Evolutionary conservation across 805 yeast genomes (phyloP), one percentile per base, ranked within the genome.

Genomic region (Kluyveromyces wickerhamii): DNA sequence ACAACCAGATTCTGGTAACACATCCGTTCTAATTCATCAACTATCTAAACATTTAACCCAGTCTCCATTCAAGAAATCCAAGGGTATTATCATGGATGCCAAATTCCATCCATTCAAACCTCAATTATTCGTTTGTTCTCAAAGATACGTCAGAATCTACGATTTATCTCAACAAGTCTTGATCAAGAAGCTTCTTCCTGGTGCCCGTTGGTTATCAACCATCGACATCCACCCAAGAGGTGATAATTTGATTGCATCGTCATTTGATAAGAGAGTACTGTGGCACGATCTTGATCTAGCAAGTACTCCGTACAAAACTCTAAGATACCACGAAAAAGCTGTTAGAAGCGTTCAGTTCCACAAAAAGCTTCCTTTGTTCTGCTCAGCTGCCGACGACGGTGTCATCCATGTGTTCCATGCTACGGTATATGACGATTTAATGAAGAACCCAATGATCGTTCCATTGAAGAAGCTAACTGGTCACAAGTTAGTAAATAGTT

Each of bases 101-200:
- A 82, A 81, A 60, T 92, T 92, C 77, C 98, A 92, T 62, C 98
- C 98, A 20, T 79, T 83, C 65, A 79, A 84, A 52, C 98, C 98
- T 16, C 94, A 85, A 55, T 69, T 92, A 42, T 83, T 84, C 52
- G 97, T 92, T 33, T 87, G 89, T 49, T 83, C 96, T 8, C 98
- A 92, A 66, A 74, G 97, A 54, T 84, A 87, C 48, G 73, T 92
- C 44, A 77, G 95, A 48, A 75, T 92, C 35, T 92, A 92, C 60
- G 95, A 92, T 59, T 71, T 92, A 50, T 74, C 94, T 18, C 83
- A 79, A 51, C 98, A 92, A 66, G 74, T 72, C 15, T 61, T 92
- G 45, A 69, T 82, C 40, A 87, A 86, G 69, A 85, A 87, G 51
- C 67, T 92, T 47, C 63, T 79, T 66, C 97, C 98, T 1, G 97